A percentile compares a stretch with the other conserved stretches of the same genome.
phyloP scores from a whole-genome alignment of 208 protist species.

The Acanthamoeba sp. region DNA sequence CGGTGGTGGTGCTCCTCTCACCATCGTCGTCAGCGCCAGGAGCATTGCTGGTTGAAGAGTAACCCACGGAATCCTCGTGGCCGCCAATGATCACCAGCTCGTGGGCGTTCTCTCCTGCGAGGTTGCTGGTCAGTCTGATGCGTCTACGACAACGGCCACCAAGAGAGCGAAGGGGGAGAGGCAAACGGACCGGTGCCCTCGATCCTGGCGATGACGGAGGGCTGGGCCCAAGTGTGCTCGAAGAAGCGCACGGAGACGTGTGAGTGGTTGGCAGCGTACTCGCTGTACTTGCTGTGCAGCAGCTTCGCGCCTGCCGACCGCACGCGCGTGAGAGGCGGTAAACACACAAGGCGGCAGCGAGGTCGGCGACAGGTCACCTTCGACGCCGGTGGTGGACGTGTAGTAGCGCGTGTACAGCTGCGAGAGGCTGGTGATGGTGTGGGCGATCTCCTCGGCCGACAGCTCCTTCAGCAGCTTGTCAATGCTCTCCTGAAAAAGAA shows the following conservation, averaged over 20 bases:
- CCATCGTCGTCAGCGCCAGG: slow-evolving; percentile 72
- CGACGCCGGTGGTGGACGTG: slow-evolving; percentile 39
- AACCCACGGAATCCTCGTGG: slow-evolving; percentile 73
- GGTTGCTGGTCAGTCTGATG: too few relatives aligned
- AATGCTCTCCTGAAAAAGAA: slow-evolving; percentile 19
- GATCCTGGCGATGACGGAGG: slow-evolving; percentile 69
- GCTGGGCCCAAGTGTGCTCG: slow-evolving; percentile 59
- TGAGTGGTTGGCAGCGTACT: background rate
- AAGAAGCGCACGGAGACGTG: slow-evolving; percentile 61
- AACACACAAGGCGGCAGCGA: too few relatives aligned
- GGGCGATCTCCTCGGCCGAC: slow-evolving; percentile 63
- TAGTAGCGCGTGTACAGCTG: slow-evolving; percentile 70
- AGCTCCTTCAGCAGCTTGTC: slow-evolving; percentile 1
- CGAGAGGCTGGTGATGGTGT: slow-evolving; percentile 55
- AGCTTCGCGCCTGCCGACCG: slow-evolving; percentile 5
- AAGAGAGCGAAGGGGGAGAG: background rate
- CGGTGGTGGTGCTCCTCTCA: too few relatives aligned
- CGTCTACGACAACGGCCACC: too few relatives aligned
- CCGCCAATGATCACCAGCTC: slow-evolving; percentile 82
- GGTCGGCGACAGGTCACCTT: background rate
- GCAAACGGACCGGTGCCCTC: slow-evolving; percentile 21
- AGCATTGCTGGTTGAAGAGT: background rate
- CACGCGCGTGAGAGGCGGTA: too few relatives aligned
- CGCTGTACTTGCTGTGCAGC: slow-evolving; percentile 65
- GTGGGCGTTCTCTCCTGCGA: slow-evolving; percentile 44